Percentiles rank a stretch among this genome's conserved stretches.
Conservation (phyloP, 306 rosid species). For the Hippophae gyantsensis region DNA sequence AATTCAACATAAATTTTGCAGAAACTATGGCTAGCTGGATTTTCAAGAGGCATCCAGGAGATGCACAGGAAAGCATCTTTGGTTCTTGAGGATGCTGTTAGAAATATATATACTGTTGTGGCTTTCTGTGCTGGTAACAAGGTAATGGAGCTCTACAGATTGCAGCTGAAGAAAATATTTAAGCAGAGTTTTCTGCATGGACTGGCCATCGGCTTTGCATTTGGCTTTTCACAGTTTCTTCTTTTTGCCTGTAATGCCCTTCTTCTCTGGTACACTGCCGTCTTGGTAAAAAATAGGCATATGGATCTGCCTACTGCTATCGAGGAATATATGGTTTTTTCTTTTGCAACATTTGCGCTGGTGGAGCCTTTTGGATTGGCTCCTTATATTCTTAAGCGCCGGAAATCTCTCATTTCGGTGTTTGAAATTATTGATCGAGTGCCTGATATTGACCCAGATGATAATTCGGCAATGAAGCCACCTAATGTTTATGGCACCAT, state of each 20-base stretch:
- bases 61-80: constrained; percentile 98
- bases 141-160: constrained; percentile 96
- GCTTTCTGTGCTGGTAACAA: constrained; percentile 98
- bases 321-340: constrained; percentile 95
- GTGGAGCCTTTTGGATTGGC: constrained; percentile 99
- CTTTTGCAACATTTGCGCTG: constrained; percentile 94
- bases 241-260: constrained; percentile 98
- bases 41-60: constrained; percentile 99
- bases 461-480: constrained; percentile 76
- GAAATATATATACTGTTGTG: constrained; percentile 97
- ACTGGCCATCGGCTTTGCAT: constrained; percentile 91
- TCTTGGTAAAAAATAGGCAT: constrained; percentile 27
- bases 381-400: constrained; percentile 97
- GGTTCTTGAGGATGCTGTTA: constrained; percentile 98
- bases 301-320: constrained; percentile 59
- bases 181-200: constrained; percentile 94
- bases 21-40: constrained; percentile 99
- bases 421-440: constrained; percentile 93
- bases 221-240: constrained; percentile 94
- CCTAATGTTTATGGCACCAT: constrained; percentile 94
- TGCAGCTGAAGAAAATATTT: constrained; percentile 82
- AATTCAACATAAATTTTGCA: constrained; percentile 33
- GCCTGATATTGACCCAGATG: constrained; percentile 97
- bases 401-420: constrained; percentile 92
- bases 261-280: constrained; percentile 94